These are phyloP conservation scores for Saccharomyces hybrid DNA, from an alignment of 1,139 yeast species.

Conservation along the genomic window DNA sequence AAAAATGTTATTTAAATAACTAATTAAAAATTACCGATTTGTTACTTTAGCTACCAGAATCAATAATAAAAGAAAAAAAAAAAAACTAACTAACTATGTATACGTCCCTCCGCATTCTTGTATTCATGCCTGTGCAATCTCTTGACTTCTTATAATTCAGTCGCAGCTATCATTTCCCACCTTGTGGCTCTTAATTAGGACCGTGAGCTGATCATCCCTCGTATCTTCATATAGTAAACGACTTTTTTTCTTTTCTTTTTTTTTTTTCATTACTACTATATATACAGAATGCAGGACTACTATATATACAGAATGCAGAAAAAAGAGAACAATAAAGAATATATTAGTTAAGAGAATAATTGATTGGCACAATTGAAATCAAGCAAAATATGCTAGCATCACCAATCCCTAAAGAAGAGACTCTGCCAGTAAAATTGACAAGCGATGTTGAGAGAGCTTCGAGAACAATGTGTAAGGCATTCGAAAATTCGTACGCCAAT, in stretches of 20 bases:
- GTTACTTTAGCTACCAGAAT: no score
- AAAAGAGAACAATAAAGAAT: background rate
- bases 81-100: no score
- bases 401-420: background rate
- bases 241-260: background rate
- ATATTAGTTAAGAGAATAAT: background rate
- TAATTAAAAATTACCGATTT: no score
- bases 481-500: conserved; percentile 21
- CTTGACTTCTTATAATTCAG: no score
- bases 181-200: background rate
- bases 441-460: conserved; percentile 21
- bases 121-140: no score
- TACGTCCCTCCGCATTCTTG: no score
- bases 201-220: background rate
- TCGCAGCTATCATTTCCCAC: background rate
- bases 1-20: no score
- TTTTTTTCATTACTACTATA: background rate
- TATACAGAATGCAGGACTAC: no score
- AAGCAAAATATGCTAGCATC: background rate
- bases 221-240: background rate
- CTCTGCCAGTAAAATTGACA: conserved; percentile 6
- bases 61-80: no score
- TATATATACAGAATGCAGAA: background rate
- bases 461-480: conserved; percentile 23
- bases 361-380: no score